Conservation (phyloP, 768 basidiomycete species). For the Tephrocybe sp. region DNA sequence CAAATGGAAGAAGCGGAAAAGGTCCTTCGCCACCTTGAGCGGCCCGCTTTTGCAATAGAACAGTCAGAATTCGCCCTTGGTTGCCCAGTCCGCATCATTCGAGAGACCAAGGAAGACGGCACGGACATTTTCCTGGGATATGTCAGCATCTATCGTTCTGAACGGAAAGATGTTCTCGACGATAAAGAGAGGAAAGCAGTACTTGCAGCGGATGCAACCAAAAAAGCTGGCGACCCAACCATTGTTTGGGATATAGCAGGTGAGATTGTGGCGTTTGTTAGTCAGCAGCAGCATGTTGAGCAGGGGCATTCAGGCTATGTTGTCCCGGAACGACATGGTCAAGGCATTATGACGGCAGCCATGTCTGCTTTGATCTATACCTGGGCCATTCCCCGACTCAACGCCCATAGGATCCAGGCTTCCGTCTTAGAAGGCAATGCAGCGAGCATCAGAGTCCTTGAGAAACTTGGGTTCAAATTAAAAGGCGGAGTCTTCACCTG, state of each 20-base stretch:
- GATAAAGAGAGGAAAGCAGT: conserved; percentile 20
- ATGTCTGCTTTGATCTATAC: conserved; percentile 4
- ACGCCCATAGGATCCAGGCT: conserved; percentile 8
- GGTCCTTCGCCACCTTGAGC: conserved; percentile 20
- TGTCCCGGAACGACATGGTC: conserved; percentile 11
- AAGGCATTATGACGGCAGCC: conserved; percentile 14
- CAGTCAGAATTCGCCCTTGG: not conserved
- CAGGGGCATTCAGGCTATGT: conserved; percentile 6
- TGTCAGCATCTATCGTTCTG: conserved; percentile 26
- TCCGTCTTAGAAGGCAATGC: conserved; percentile 10
- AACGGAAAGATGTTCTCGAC: conserved; percentile 26
- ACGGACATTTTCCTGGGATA: conserved; percentile 29
- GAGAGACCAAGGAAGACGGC: conserved; percentile 37
- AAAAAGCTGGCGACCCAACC: conserved; percentile 37
- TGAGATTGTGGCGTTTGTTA: conserved; percentile 20
- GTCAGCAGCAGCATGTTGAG: not conserved
- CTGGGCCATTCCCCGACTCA: conserved; percentile 12
- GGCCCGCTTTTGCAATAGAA: not conserved
- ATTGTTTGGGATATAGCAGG: conserved; percentile 53
- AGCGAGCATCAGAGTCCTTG: conserved; percentile 12
- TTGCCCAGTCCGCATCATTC: conserved; percentile 41
- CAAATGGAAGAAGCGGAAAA: conserved; percentile 20
- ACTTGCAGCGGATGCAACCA: conserved; percentile 34
- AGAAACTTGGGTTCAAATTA: conserved; percentile 10
- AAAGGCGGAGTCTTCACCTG: not conserved